Percentiles rank a stretch among this genome's conserved stretches.
Conservation (phyloP, 2,329 filamentous ascomycete species). For the Pseudogymnoascus sp. region DNA sequence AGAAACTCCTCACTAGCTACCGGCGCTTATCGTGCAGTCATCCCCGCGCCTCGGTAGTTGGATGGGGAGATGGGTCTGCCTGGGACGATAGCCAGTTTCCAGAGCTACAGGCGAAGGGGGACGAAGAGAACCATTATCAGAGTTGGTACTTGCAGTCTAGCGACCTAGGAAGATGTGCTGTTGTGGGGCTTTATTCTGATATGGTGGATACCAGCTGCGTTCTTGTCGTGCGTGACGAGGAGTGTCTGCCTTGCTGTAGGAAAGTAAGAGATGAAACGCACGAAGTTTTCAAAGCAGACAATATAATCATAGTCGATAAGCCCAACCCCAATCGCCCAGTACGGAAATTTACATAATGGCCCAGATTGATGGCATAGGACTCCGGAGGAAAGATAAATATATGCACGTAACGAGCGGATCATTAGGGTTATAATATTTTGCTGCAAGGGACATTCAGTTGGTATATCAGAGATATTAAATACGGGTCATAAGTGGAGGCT, state of each 20-base stretch:
- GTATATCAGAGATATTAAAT: neutral
- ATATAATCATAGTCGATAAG: neutral
- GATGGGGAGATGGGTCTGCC: neutral
- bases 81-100: neutral
- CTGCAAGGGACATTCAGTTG: neutral
- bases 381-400: neutral
- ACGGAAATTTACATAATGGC: neutral
- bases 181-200: no score
- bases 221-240: neutral
- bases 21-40: neutral
- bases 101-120: neutral
- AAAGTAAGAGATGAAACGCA: neutral
- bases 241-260: neutral
- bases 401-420: neutral
- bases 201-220: neutral
- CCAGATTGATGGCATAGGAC: neutral
- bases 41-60: neutral
- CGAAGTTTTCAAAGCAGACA: neutral
- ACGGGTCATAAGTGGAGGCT: neutral
- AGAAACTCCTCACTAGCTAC: neutral
- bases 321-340: neutral
- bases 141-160: neutral
- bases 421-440: neutral
- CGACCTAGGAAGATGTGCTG: neutral
- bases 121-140: neutral